These are phyloP conservation scores for Malus fusca DNA, from an alignment of 306 rosid species.

Conservation along the genomic window DNA sequence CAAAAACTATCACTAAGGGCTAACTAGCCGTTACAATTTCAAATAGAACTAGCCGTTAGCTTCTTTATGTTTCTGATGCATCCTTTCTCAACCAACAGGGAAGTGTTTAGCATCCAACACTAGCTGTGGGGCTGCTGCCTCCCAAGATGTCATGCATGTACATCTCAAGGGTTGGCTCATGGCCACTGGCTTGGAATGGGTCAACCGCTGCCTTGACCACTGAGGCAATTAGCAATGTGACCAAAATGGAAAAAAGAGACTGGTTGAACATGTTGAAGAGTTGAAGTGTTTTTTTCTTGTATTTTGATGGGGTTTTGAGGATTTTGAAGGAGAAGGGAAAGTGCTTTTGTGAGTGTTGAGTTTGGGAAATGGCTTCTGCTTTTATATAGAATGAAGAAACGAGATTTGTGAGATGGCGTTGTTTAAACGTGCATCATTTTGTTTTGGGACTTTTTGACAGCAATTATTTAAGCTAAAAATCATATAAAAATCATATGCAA, in stretches of 20 bases:
- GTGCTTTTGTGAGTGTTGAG: slow-evolving; percentile 10
- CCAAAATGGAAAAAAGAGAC: slow-evolving; percentile 14
- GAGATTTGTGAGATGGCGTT: neutral
- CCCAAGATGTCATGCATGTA: slow-evolving; percentile 90
- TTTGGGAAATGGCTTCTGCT: slow-evolving; percentile 6
- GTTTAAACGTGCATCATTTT: neutral
- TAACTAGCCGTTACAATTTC: no score
- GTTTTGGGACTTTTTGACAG: neutral
- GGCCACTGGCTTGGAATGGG: slow-evolving; percentile 38
- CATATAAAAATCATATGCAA: neutral
- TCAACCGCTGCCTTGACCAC: slow-evolving; percentile 31
- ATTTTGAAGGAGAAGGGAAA: neutral
- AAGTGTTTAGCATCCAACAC: no score
- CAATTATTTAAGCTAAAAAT: neutral
- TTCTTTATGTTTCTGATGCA: no score
- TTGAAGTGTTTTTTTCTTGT: neutral
- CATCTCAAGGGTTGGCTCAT: slow-evolving; percentile 56
- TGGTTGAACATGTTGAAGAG: slow-evolving; percentile 23
- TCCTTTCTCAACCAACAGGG: no score
- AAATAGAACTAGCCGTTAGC: no score
- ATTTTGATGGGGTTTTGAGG: neutral
- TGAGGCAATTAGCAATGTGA: slow-evolving; percentile 21
- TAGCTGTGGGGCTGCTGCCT: slow-evolving; percentile 69
- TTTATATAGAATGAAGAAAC: slow-evolving; percentile 19
- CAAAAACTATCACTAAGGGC: no score